Evolutionary conservation across 441 rosid genomes (phyloP).

Genomic region (Euphorbia corollata): DNA sequence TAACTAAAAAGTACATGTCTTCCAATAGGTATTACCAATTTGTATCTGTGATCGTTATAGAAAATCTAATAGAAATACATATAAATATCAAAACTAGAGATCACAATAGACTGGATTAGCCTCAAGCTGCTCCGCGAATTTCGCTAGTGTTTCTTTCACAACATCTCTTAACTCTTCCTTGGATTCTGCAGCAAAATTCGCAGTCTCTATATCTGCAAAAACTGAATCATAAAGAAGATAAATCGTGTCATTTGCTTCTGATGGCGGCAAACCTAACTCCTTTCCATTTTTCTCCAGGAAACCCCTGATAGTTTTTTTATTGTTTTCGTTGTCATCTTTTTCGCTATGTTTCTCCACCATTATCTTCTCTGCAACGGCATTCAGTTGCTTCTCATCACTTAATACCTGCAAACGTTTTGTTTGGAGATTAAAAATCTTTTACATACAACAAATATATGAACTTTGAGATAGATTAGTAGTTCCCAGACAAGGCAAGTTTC

Average conservation of each 20-base stretch:
- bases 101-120: constrained; percentile 45
- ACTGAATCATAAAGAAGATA: constrained; percentile 47
- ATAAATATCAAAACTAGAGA: constrained; percentile 12
- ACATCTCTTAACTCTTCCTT: constrained; percentile 30
- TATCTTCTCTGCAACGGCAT: constrained; percentile 29
- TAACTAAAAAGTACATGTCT: background rate
- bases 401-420: constrained; percentile 41
- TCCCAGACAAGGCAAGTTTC: too few relatives aligned
- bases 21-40: background rate
- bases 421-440: constrained; percentile 5
- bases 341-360: constrained; percentile 25
- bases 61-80: background rate
- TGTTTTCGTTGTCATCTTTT: constrained; percentile 23
- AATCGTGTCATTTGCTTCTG: constrained; percentile 48
- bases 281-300: constrained; percentile 47
- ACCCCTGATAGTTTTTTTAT: constrained; percentile 29
- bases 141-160: constrained; percentile 44
- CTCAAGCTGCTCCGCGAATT: constrained; percentile 55
- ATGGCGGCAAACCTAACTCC: constrained; percentile 64
- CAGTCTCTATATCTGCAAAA: constrained; percentile 32
- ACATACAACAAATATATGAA: background rate
- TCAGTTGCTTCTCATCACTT: constrained; percentile 41
- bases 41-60: background rate
- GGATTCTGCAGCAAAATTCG: constrained; percentile 23
- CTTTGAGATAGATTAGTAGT: background rate